Base-by-base conservation (phyloP, 768 basidiomycete species). In the Mycena rebaudengoi region DNA sequence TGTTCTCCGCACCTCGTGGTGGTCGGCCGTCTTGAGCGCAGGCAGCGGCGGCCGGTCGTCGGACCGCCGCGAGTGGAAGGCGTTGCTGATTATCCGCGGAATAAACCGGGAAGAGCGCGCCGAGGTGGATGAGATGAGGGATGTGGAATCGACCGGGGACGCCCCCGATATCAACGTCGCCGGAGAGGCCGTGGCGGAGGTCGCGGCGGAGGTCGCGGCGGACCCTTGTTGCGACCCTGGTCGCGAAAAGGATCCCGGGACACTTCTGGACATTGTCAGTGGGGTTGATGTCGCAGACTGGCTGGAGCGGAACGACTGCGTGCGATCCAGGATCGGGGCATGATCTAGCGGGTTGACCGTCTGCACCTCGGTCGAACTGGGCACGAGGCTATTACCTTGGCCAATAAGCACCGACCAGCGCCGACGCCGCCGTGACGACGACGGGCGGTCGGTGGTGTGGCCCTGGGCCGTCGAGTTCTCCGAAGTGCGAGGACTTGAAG, bases 331-430 rank as follows among this genome's bases (percentile, higher is more conserved):
- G 48, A 61, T 70, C 7, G 71, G 67, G 28, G 72, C 64, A 53
- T 70, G 63, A 43, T 71, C 18, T 68, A 64, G 65, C 14, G 78
- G 73, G 20, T 76, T 67, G 26, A 71, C 74, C 45, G 65, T 61
- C 28, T 69, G 70, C 43, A 70, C 62, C 13, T 65, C 48, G 11
- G 75, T 61, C 18, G 64, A 21, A 28, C 65, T 60, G 20, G 72
- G 40, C 11, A 67, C 56, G 58, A 65, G 69, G 33, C 71, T n/a
- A n/a, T n/a, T n/a, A n/a, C n/a, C 78, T 20, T 83, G 78, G 13
- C 79, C 83, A 57, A 86, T 83, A 5, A 91, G 72, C n/a, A 88
- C 82, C 20, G 92, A 92, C 92, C 92, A 94, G n/a, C n/a, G n/a
- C 51, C 90, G 83, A 18, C 91, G 82, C 29, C 88, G 83, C 16